These are phyloP conservation scores for Thermoascus crustaceus DNA, from an alignment of 2,329 filamentous ascomycete species.

Conservation along the genomic window DNA sequence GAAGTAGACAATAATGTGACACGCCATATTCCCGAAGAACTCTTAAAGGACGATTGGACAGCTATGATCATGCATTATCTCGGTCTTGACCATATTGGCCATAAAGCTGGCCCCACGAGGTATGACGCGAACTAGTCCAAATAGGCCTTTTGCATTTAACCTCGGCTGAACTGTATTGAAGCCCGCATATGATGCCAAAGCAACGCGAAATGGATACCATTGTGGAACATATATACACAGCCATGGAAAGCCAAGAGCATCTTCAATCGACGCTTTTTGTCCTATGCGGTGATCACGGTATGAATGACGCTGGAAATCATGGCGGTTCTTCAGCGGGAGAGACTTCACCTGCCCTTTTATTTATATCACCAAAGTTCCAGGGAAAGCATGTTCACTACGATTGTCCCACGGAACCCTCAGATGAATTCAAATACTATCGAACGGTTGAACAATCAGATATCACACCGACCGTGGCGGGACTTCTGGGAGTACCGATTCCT, in stretches of 20 bases:
- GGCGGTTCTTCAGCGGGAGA: conserved; percentile 90
- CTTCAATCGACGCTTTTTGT: conserved; percentile 74
- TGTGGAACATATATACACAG: conserved; percentile 64
- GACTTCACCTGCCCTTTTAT: conserved; percentile 85
- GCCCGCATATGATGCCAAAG: conserved; percentile 86
- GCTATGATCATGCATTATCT: conserved; percentile 93
- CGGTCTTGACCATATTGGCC: conserved; percentile 92
- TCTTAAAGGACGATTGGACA: conserved; percentile 75
- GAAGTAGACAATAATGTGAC: conserved; percentile 98
- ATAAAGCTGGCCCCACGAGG: conserved; percentile 86
- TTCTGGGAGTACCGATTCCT: conserved; percentile 81
- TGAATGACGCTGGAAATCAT: conserved; percentile 98
- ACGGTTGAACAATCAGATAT: conserved; percentile 91
- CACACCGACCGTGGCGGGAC: conserved; percentile 75
- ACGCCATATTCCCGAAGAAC: conserved; percentile 70
- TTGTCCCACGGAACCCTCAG: conserved; percentile 51
- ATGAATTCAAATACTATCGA: conserved; percentile 76
- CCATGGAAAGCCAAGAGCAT: conserved; percentile 62
- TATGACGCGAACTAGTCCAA: conserved; percentile 28
- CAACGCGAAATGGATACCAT: conserved; percentile 89
- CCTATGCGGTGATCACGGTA: conserved; percentile 91
- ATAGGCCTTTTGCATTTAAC: not conserved
- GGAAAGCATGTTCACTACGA: conserved; percentile 38
- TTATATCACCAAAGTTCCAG: conserved; percentile 76
- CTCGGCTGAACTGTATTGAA: conserved; percentile 27